Conservation (phyloP, 352 stramenopile genomes). For the Phytophthora hibernalis region DNA sequence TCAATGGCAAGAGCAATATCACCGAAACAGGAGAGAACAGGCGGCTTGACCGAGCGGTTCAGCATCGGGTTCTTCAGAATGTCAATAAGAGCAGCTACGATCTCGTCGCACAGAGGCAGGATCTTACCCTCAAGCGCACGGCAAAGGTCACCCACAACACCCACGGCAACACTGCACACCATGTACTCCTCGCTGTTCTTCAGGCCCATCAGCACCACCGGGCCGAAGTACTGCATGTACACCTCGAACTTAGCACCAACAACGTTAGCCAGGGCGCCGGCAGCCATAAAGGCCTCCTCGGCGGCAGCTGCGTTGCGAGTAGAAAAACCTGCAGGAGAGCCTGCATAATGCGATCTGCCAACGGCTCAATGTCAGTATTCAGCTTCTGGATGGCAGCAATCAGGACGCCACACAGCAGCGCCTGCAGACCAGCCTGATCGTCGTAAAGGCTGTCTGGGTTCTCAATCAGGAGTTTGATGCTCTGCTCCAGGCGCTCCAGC, state of each 20-base stretch:
- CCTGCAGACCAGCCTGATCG: constrained; percentile 76
- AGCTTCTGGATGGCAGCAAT: constrained; percentile 95
- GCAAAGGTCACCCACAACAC: constrained; percentile 96
- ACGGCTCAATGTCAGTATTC: constrained; percentile 84
- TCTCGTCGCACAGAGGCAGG: constrained; percentile 93
- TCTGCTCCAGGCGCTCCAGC: constrained; percentile 80
- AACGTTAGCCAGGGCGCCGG: constrained; percentile 93
- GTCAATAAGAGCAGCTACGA: constrained; percentile 95
- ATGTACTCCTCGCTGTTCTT: constrained; percentile 97
- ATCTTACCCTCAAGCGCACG: constrained; percentile 93
- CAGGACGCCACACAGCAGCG: constrained; percentile 92
- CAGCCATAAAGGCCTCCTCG: constrained; percentile 97
- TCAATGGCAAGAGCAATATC: constrained; percentile 97
- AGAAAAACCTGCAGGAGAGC: constrained; percentile 96
- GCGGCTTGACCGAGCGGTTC: constrained; percentile 96
- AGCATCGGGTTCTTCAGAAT: constrained; percentile 94
- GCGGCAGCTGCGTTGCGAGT: constrained; percentile 93
- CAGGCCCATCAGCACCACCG: constrained; percentile 92
- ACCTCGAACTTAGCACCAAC: constrained; percentile 94
- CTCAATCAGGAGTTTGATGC: constrained; percentile 69
- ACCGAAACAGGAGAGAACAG: constrained; percentile 96
- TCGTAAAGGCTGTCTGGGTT: constrained; percentile 81
- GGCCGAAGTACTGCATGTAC: constrained; percentile 96
- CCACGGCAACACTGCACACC: constrained; percentile 96
- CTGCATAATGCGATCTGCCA: constrained; percentile 95